Evolutionary conservation across 192 early-diverging fungal species (phyloP), one percentile per base, ranked within the genome.

Genomic region (Coemansia sp.): DNA sequence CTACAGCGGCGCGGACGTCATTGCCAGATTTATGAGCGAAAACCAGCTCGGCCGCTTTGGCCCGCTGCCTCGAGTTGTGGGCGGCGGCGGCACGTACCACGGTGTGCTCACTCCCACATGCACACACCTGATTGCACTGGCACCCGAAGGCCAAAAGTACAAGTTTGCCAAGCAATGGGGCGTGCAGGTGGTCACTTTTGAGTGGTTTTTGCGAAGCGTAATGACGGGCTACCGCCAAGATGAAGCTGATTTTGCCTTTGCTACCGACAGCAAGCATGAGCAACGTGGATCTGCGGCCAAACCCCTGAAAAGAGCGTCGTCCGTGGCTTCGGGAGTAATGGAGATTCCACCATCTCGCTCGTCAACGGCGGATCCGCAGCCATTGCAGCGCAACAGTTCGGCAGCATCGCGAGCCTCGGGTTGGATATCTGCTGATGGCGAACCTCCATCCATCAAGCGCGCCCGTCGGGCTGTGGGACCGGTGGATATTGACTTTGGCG

Each of bases 51-150:
- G 25, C 19, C 41, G 12, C 3, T 5, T 35, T 17, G 20, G 11
- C 5, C 8, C 43, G 4, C 17, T 35, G 22, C 19, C 31, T 6
- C 25, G 30, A 19, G 30, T 39, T 2, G 32, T 78, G 29, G 70
- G 75, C 26, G 75, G 75, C 15, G 69, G 69, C 5, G 75, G 69
- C 20, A 21, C 50, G 8, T 78, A 78, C 46, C 51, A 55, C 28
- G 53, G 57, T 26, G 48, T 50, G 12, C 53, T 78, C 27, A 72
- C 63, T 0, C 45, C 39, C n/a, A 35, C 51, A 1, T 78, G 75
- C 62, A 72, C 75, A 12, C 75, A 78, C 25, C 57, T 78, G 23
- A 71, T 78, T 43, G 60, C 68, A 2, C 44, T 29, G 6, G 36
- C 38, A 2, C 52, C 57, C 0, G 26, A 61, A 5, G 64, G 69